Evolutionary conservation across 331 rosid genomes (phyloP).

Genomic region (Ulmus americana): DNA sequence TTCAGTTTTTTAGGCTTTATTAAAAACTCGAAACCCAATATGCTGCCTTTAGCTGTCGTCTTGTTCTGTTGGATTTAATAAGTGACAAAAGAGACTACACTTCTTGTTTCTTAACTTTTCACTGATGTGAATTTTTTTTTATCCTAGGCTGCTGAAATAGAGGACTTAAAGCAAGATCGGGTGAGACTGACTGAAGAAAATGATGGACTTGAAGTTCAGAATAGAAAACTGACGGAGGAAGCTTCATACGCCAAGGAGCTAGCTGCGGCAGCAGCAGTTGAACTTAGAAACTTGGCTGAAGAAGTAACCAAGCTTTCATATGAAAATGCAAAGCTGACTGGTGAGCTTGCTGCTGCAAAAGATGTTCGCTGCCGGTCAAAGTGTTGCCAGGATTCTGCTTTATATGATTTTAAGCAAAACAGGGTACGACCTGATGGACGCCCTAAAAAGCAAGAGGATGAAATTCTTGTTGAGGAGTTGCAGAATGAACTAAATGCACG

Average conservation of each 20-base stretch:
- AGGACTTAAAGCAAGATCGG: constrained; percentile 69
- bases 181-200: constrained; percentile 61
- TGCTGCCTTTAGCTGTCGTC: constrained; percentile 9
- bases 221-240: constrained; percentile 67
- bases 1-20: constrained; percentile 12
- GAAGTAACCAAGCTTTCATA: constrained; percentile 81
- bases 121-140: constrained; percentile 14
- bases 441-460: constrained; percentile 37
- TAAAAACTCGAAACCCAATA: constrained; percentile 10
- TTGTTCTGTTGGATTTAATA: constrained; percentile 4
- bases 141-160: constrained; percentile 64
- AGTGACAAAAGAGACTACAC: not conserved
- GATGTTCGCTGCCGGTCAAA: constrained; percentile 40
- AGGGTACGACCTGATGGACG: constrained; percentile 32
- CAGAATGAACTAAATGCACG: constrained; percentile 59
- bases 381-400: constrained; percentile 36
- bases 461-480: constrained; percentile 41
- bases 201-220: constrained; percentile 72
- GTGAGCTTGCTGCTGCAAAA: constrained; percentile 52
- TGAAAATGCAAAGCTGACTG: constrained; percentile 64
- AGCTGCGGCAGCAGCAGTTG: constrained; percentile 83
- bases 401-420: constrained; percentile 34
- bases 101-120: constrained; percentile 7
- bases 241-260: constrained; percentile 87
- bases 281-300: constrained; percentile 75